phyloP scores from a whole-genome alignment of 2,329 filamentous ascomycete species.

The Colletotrichum scovillei region DNA sequence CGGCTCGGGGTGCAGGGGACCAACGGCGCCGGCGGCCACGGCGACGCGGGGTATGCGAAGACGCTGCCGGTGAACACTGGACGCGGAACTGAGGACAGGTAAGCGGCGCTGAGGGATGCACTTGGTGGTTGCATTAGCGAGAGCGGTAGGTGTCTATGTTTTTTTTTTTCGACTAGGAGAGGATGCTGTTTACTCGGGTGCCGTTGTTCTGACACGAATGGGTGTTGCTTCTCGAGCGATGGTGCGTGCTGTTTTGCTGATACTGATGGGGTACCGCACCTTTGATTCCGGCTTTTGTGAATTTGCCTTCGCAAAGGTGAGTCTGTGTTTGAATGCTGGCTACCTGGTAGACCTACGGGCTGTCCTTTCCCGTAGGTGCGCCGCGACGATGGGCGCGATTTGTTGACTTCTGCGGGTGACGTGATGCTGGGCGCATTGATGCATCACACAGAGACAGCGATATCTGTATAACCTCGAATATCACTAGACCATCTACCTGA shows the following conservation, averaged over 20 bases:
- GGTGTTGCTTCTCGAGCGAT: constrained; percentile 9
- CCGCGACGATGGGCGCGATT: neutral
- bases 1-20: neutral
- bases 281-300: neutral
- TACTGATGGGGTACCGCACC: neutral
- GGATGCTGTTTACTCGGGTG: constrained; percentile 10
- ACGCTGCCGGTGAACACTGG: neutral
- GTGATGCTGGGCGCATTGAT: neutral
- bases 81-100: neutral
- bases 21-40: neutral
- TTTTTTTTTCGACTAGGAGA: constrained; percentile 8
- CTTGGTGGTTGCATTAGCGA: neutral
- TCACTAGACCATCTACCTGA: neutral
- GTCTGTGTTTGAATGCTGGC: no score
- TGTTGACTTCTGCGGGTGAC: neutral
- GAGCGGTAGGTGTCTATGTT: neutral
- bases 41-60: neutral
- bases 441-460: neutral
- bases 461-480: neutral
- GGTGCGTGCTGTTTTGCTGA: neutral
- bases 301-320: no score
- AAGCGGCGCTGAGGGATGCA: neutral
- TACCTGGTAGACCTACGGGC: neutral
- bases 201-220: neutral
- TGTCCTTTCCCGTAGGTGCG: no score